Evolutionary conservation across 257 asterid species (phyloP), one percentile per base, ranked within the genome.

Genomic region (Forsythia viridissima): DNA sequence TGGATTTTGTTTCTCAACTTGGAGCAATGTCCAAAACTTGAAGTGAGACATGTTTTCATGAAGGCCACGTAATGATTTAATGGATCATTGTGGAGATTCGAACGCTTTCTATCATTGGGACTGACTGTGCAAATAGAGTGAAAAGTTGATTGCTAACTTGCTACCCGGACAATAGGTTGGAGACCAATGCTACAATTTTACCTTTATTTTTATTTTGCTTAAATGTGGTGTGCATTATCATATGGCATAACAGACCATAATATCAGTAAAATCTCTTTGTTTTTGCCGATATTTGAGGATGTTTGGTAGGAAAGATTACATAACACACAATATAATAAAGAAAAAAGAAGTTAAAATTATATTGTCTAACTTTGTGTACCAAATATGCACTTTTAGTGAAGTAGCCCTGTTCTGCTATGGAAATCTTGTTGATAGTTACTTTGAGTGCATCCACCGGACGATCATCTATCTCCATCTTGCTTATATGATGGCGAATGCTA

Each of bases 361-460:
- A 30, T 30, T 30, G 34, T 30, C 34, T 61, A 21, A 13, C 70
- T 1, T 6, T 18, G 65, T n/a, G 65, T 55, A 55, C 65, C 3
- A 55, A 16, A 55, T 8, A 55, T 55, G 11, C 3, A 2, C 6
- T 55, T 18, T 55, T 55, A 16, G 65, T 55, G 10, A 6, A 55
- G 65, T 55, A 16, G 30, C 11, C 11, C 4, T 1, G 21, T 55
- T 55, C 30, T 55, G 38, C 15, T 61, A 8, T 61, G 69, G 5
- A 61, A 20, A 20, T 55, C 15, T 41, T 75, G 48, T 81, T 57
- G 76, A 59, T 65, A 48, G 59, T 55, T 63, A 44, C 38, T 24
- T 11, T 20, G 55, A 40, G 20, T 72, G 36, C 41, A 38, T 18
- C 75, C 30, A 66, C 42, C 7, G 11, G 39, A 21, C 6, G 37